Conservation (phyloP, 805 yeast species). For the Candida hispaniensis region DNA sequence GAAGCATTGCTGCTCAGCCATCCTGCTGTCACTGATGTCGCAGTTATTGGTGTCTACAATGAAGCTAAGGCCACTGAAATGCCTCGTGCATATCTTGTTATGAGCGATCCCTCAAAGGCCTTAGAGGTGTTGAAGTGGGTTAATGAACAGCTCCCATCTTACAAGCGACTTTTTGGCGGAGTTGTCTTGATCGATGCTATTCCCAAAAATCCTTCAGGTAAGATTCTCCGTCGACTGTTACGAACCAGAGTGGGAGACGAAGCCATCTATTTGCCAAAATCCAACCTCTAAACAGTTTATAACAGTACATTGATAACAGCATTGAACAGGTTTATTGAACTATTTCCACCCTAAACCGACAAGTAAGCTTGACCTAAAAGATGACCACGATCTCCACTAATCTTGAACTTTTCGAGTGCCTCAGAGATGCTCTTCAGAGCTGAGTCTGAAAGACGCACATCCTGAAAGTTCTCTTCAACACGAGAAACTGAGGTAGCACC, state of each 20-base stretch:
- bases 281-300: too few relatives aligned
- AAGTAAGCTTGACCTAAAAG: too few relatives aligned
- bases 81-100: slow-evolving; percentile 23
- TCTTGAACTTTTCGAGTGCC: slow-evolving; percentile 34
- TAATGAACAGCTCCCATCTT: slow-evolving; percentile 23
- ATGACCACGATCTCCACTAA: slow-evolving; percentile 42
- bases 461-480: slow-evolving; percentile 48
- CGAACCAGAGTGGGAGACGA: slow-evolving; percentile 38
- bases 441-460: slow-evolving; percentile 38
- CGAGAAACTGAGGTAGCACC: slow-evolving; percentile 53
- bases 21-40: slow-evolving; percentile 21
- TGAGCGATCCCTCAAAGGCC: slow-evolving; percentile 16
- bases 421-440: slow-evolving; percentile 46
- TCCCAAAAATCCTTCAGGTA: slow-evolving; percentile 88
- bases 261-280: too few relatives aligned
- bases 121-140: slow-evolving; percentile 21
- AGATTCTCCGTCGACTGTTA: slow-evolving; percentile 80
- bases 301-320: too few relatives aligned
- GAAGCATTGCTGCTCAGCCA: slow-evolving; percentile 22
- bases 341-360: too few relatives aligned
- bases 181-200: slow-evolving; percentile 65
- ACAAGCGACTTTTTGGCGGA: slow-evolving; percentile 26
- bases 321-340: too few relatives aligned
- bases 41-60: slow-evolving; percentile 21
- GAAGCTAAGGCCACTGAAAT: slow-evolving; percentile 28